phyloP scores from a whole-genome alignment of 371 early-diverging fungal genomes.

The Quaeritorhiza haematococci region DNA sequence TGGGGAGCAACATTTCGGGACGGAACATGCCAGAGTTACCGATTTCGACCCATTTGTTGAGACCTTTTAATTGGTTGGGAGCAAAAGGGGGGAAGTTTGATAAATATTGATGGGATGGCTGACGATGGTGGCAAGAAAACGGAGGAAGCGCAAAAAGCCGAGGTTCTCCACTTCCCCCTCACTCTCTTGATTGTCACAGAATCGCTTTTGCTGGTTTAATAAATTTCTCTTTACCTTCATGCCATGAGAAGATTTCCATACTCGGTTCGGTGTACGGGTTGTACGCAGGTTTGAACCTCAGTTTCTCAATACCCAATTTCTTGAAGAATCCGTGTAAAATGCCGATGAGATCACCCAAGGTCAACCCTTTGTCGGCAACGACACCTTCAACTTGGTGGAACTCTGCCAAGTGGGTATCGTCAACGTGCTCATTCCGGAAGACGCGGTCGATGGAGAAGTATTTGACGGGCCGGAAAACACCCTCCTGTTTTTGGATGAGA shows the following conservation, averaged over 20 bases:
- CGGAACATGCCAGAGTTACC: conserved; percentile 99
- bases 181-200: no score
- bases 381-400: conserved; percentile 99
- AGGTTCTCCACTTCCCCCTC: no score
- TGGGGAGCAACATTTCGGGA: conserved; percentile 97
- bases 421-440: conserved; percentile 98
- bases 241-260: conserved; percentile 99
- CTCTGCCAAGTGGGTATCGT: conserved; percentile 99
- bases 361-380: conserved; percentile 93
- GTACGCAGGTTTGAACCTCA: conserved; percentile 99
- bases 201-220: no score
- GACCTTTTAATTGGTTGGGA: no score
- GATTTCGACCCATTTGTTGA: conserved; percentile 98
- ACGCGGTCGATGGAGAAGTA: conserved; percentile 99
- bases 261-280: conserved; percentile 99
- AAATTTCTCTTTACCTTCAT: conserved; percentile 58
- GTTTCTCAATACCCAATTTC: conserved; percentile 93
- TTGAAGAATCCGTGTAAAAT: conserved; percentile 95
- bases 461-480: conserved; percentile 93
- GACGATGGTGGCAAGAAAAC: neutral
- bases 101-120: no score
- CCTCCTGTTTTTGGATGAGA: conserved; percentile 23
- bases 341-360: conserved; percentile 96
- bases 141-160: no score
- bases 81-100: neutral